Evolutionary conservation across 2,329 filamentous ascomycete species (phyloP), one percentile per base, ranked within the genome.

Genomic region (Nigrospora osmanthi): DNA sequence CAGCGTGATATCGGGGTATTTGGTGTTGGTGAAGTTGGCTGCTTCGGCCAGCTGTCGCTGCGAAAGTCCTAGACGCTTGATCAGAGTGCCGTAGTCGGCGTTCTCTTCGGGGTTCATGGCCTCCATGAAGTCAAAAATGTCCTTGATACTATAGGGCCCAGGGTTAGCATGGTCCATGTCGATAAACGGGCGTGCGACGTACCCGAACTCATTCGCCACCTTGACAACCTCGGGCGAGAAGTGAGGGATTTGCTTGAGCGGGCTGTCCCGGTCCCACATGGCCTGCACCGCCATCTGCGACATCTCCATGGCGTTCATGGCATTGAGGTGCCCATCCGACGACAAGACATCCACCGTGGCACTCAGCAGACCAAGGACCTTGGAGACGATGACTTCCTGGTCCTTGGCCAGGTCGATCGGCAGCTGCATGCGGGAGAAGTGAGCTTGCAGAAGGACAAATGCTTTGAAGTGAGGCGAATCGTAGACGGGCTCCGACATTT

Each of bases 381-480:
- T 94, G 46, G 80, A 80, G 38, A 98, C 66, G 44, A 98, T 84
- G 14, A 87, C 70, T 63, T 96, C 90, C 60, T 98, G 93, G 56
- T 98, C 93, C 65, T 96, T 97, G 50, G 88, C 89, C 34, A 98
- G 76, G 66, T 98, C 93, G 48, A 95, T 88, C 1, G 93, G 91
- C 45, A 98, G 75, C 65, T 95, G 89, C 89, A 98, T 94, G 46
- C 94, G 80, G 6, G 90, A 95, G 67, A 98, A 98, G 67, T 98
- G 93, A 3, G 93, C 93, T 64, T 98, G 93, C 7, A 98, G 75
- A 39, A 98, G 76, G n/a, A 97, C 87, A 59, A 97, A 96, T 0
- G 91, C 87, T 70, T 98, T 98, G 77, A 97, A 97, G 61, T 97
- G 89, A 1, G 93, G 89, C n/a, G 89, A 93, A 62, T 96, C 89